Evolutionary conservation across 306 rosid species (phyloP).

Genomic region (Prosopis cineraria): DNA sequence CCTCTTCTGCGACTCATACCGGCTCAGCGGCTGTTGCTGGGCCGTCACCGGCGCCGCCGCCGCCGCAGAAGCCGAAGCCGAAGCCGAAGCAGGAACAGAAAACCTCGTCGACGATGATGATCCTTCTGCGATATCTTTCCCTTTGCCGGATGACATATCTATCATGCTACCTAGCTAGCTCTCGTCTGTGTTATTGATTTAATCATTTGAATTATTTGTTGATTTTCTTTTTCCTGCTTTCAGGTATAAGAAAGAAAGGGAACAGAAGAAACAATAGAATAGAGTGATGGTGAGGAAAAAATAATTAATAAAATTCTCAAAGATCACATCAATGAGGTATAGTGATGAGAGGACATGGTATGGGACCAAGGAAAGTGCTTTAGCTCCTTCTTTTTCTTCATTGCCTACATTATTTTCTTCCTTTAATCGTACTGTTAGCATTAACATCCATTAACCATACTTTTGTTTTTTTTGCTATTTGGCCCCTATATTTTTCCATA

Average conservation of each 20-base stretch:
- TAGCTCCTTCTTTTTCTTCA: conserved; percentile 50
- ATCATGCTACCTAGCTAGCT: not conserved
- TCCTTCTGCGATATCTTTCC: conserved; percentile 53
- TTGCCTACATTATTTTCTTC: conserved; percentile 55
- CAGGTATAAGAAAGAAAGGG: conserved; percentile 25
- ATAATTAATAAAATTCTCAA: not conserved
- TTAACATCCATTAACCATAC: conserved; percentile 44
- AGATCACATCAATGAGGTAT: conserved; percentile 51
- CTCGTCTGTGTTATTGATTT: not conserved
- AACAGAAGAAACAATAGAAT: conserved; percentile 36
- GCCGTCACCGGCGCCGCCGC: not conserved
- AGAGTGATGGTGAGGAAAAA: conserved; percentile 29
- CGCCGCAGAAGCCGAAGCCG: not conserved
- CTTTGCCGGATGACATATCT: conserved; percentile 51
- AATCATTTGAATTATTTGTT: conserved; percentile 43
- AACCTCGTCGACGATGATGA: conserved; percentile 41
- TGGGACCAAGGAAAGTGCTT: conserved; percentile 65
- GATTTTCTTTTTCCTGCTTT: not conserved
- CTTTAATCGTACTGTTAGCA: conserved; percentile 57
- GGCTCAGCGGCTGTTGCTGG: conserved; percentile 49
- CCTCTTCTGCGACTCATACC: conserved; percentile 84
- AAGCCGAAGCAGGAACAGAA: conserved; percentile 6
- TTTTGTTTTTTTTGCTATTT: conserved; percentile 30
- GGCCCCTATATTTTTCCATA: conserved; percentile 15
- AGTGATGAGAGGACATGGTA: conserved; percentile 47